These are phyloP conservation scores for Chamaecrista fasciculata DNA, from an alignment of 306 rosid species.

Conservation along the genomic window DNA sequence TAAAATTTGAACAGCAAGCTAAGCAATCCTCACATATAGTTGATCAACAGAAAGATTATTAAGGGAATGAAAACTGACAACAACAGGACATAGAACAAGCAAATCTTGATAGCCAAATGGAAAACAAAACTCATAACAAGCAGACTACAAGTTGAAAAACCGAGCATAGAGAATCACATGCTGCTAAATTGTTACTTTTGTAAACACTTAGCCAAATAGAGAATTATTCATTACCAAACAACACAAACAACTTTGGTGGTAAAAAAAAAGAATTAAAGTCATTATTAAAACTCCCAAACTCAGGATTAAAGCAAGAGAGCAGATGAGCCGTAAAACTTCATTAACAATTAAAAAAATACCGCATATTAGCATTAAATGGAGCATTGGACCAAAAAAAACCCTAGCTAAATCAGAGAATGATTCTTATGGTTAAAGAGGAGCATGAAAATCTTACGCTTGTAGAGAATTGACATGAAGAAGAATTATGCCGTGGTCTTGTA, in stretches of 20 bases:
- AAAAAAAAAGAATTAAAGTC: background rate
- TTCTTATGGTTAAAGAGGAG: background rate
- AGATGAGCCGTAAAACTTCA: too few species aligned
- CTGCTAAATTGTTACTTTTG: too few species aligned
- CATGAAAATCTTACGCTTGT: slow-evolving; percentile 32
- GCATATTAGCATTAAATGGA: background rate
- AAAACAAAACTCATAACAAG: background rate
- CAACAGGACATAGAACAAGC: background rate
- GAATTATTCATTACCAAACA: too few species aligned
- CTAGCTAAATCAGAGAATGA: background rate
- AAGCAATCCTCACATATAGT: background rate
- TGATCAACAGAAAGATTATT: background rate
- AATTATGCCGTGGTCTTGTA: too few species aligned
- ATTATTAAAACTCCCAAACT: too few species aligned
- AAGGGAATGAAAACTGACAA: background rate
- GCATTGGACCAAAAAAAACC: too few species aligned
- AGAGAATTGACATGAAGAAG: slow-evolving; percentile 54
- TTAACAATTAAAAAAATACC: too few species aligned
- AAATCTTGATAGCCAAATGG: background rate
- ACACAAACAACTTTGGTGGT: too few species aligned
- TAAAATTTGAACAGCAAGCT: too few species aligned
- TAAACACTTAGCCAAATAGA: too few species aligned
- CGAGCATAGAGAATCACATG: slow-evolving; percentile 63
- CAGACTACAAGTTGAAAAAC: background rate
- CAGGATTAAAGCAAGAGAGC: too few species aligned